Percentiles rank a stretch among this genome's conserved stretches.
Conservation (phyloP, 768 basidiomycete species). For the Butyriboletus loyo region DNA sequence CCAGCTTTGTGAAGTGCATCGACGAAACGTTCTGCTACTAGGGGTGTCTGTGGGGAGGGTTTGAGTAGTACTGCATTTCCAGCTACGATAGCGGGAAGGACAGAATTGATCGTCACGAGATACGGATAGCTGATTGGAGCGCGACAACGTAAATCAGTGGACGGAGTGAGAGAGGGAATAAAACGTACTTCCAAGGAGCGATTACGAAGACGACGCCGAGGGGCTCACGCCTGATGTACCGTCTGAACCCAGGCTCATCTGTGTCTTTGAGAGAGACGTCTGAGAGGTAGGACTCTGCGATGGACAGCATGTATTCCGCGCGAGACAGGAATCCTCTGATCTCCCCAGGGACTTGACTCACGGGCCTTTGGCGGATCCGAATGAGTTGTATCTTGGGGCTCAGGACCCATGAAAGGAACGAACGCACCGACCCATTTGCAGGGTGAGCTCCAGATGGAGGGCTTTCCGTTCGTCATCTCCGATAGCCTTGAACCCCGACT, state of each 20-base stretch:
- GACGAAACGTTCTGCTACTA: slow-evolving; percentile 79
- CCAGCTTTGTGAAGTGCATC: slow-evolving; percentile 70
- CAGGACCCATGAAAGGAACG: neutral
- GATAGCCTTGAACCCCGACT: slow-evolving; percentile 49
- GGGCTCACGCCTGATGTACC: slow-evolving; percentile 81
- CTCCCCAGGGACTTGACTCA: slow-evolving; percentile 76
- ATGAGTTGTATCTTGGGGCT: neutral
- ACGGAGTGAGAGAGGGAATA: neutral
- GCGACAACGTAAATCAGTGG: neutral
- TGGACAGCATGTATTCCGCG: slow-evolving; percentile 79
- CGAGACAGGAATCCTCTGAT: slow-evolving; percentile 78
- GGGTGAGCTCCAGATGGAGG: slow-evolving; percentile 64
- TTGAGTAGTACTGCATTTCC: slow-evolving; percentile 92
- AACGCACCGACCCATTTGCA: slow-evolving; percentile 89
- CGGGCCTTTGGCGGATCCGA: slow-evolving; percentile 50
- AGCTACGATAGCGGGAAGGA: slow-evolving; percentile 87
- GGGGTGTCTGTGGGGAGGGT: slow-evolving; percentile 94
- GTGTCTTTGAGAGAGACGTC: slow-evolving; percentile 74
- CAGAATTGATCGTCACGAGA: slow-evolving; percentile 85
- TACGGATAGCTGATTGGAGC: slow-evolving; percentile 68
- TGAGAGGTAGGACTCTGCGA: slow-evolving; percentile 69
- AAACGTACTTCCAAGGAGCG: slow-evolving; percentile 85
- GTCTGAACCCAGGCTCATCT: slow-evolving; percentile 78
- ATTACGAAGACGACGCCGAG: slow-evolving; percentile 87
- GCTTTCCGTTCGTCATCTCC: slow-evolving; percentile 48